Evolutionary conservation across 2,329 filamentous ascomycete genomes (phyloP), one percentile per base, ranked within the genome.

Genomic region (Trichoderma koningiopsis): DNA sequence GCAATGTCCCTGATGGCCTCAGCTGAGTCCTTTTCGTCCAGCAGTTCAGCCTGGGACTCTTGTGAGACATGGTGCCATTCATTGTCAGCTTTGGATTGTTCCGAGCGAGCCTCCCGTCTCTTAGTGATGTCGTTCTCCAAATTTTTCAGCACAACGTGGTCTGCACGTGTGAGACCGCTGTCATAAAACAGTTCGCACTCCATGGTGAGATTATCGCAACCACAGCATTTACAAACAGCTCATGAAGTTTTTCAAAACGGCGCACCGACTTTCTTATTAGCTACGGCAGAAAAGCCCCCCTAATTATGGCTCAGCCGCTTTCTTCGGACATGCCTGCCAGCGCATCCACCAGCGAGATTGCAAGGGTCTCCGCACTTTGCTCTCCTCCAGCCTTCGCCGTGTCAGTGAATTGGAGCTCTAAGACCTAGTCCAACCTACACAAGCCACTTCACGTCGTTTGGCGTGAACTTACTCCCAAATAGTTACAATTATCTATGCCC

Each of bases 111-210:
- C 56, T 22, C 22, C 16, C 49, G 35, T 52, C 67, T 63, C 13
- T 35, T 56, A 14, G 31, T 72, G 70, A 83, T 80, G 68, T 84
- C 82, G 40, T 76, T 73, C 68, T 78, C 76, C 55, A 84, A 75
- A 70, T 79, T 81, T 73, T 77, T 74, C 22, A 84, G 75, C 14
- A 84, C 77, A 22, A 83, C 71, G 27, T 74, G 73, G 72, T 84
- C 82, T 52, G 82, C 76, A 70, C 75, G 79, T 40, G 82, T 83
- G 69, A 84, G 74, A 67, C 79, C 78, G 66, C 78, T 75, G 72
- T 80, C 81, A 68, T 82, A 77, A 40, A 80, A 74, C 31, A 83
- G 73, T 33, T 70, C 70, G 47, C 70, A 60, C 47, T 75, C 73
- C 75, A 76, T 76, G 60, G 16, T 47, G 64, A 53, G 59, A 33